These are phyloP conservation scores for Fistulina hepatica DNA, from an alignment of 1,284 basidiomycete species.

Conservation along the genomic window DNA sequence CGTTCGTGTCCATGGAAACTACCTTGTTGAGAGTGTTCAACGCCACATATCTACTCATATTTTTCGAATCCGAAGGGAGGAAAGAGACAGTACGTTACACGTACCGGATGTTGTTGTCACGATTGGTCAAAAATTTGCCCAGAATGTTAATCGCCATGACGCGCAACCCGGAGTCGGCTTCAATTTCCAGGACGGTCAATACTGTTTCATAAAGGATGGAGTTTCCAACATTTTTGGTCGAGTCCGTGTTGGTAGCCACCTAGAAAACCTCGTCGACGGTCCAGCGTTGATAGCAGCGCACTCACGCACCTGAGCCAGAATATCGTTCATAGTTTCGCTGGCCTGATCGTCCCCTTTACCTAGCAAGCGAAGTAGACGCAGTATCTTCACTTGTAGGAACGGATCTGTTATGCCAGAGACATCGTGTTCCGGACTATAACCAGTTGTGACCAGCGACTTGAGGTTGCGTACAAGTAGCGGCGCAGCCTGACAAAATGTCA, in stretches of 20 bases:
- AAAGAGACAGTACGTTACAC: constrained; percentile 17
- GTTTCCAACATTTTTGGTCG: constrained; percentile 97
- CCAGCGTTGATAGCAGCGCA: neutral
- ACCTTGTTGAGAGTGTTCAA: constrained; percentile 99
- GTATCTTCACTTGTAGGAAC: constrained; percentile 94
- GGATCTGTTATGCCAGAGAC: constrained; percentile 99
- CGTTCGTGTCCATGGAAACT: constrained; percentile 95
- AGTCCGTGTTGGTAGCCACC: constrained; percentile 98
- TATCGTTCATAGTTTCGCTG: constrained; percentile 97
- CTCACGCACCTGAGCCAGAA: constrained; percentile 73
- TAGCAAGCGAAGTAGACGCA: constrained; percentile 86
- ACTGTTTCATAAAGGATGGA: constrained; percentile 98
- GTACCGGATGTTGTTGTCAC: constrained; percentile 97
- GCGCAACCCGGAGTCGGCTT: constrained; percentile 89
- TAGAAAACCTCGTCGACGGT: constrained; percentile 20
- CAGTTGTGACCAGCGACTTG: constrained; percentile 92
- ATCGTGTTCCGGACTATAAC: constrained; percentile 98
- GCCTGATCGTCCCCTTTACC: constrained; percentile 81
- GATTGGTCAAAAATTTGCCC: constrained; percentile 95
- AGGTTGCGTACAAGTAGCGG: constrained; percentile 91
- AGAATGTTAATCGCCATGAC: constrained; percentile 99
- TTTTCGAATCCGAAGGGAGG: constrained; percentile 2
- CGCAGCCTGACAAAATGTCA: constrained; percentile 53
- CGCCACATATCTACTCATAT: constrained; percentile 75
- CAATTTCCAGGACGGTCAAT: constrained; percentile 94